Conservation (phyloP, 116 monocot species). For the Iris pallida region DNA sequence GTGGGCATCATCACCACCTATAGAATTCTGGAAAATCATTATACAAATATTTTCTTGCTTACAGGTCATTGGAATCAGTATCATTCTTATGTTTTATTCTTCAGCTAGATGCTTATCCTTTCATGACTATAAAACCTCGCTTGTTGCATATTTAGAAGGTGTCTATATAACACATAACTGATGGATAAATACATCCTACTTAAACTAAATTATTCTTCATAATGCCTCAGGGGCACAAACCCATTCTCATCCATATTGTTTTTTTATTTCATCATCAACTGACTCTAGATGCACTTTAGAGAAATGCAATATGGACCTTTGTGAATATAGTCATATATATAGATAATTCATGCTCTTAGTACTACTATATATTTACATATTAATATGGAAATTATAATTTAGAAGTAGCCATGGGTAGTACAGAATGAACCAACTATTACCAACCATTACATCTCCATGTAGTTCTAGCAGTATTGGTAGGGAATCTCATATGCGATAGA, state of each 20-base stretch:
- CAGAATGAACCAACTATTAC: conserved; percentile 7
- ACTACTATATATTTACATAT: conserved; percentile 16
- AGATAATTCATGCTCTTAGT: too few species aligned
- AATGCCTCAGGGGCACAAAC: background rate
- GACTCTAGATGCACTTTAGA: background rate
- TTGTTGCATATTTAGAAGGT: conserved; percentile 1
- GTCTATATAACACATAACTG: background rate
- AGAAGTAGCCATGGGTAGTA: conserved; percentile 6
- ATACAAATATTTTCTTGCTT: too few species aligned
- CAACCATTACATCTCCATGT: background rate
- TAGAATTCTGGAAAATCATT: too few species aligned
- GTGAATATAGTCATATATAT: too few species aligned
- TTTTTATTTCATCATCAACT: background rate
- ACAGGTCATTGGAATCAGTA: too few species aligned
- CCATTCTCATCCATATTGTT: background rate
- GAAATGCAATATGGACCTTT: too few species aligned
- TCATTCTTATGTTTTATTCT: too few species aligned
- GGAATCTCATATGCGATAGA: background rate
- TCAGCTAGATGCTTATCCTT: too few species aligned
- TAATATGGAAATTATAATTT: conserved; percentile 25
- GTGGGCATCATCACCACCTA: too few species aligned
- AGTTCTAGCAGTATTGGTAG: background rate
- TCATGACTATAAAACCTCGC: too few species aligned
- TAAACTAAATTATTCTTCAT: background rate
- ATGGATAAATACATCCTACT: background rate